Conservation (phyloP, 2,329 filamentous ascomycete genomes). For the Aspergillus ochraceoroseus region DNA sequence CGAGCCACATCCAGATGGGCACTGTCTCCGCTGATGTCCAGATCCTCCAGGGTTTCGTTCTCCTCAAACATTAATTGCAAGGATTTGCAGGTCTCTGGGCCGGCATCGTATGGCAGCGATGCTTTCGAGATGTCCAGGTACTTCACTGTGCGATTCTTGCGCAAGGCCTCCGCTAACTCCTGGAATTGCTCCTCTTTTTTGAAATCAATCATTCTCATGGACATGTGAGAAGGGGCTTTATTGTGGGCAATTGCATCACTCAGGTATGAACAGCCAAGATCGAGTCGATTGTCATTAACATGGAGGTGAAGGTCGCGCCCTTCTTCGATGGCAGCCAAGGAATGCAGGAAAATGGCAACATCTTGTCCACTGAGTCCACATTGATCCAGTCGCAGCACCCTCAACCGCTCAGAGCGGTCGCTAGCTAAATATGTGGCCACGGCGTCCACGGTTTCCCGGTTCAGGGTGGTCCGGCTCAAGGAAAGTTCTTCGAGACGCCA, state of each 20-base stretch:
- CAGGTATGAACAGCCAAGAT: conserved; percentile 41
- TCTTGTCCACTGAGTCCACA: conserved; percentile 62
- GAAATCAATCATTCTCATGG: conserved; percentile 65
- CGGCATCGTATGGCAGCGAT: conserved; percentile 64
- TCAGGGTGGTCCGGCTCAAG: conserved; percentile 59
- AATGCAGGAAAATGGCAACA: conserved; percentile 60
- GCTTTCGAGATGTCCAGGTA: conserved; percentile 66
- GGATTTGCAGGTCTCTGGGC: conserved; percentile 61
- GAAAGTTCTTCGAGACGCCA: conserved; percentile 64
- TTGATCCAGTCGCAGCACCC: conserved; percentile 60
- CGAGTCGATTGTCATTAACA: conserved; percentile 57
- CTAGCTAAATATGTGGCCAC: conserved; percentile 61
- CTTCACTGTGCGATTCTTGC: conserved; percentile 58
- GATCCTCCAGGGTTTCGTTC: conserved; percentile 60
- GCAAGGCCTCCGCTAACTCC: conserved; percentile 58
- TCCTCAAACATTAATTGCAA: conserved; percentile 61
- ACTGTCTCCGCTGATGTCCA: conserved; percentile 67
- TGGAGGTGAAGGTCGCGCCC: conserved; percentile 60
- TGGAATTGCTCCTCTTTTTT: conserved; percentile 61
- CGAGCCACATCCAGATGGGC: conserved; percentile 66
- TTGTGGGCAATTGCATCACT: conserved; percentile 47
- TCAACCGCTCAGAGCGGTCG: conserved; percentile 56
- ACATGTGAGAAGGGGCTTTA: conserved; percentile 58
- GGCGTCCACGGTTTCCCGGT: conserved; percentile 60
- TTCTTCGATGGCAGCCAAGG: conserved; percentile 53